Evolutionary conservation across 2,329 filamentous ascomycete genomes (phyloP), one percentile per base, ranked within the genome.

Genomic region (Didymosphaeria variabile): DNA sequence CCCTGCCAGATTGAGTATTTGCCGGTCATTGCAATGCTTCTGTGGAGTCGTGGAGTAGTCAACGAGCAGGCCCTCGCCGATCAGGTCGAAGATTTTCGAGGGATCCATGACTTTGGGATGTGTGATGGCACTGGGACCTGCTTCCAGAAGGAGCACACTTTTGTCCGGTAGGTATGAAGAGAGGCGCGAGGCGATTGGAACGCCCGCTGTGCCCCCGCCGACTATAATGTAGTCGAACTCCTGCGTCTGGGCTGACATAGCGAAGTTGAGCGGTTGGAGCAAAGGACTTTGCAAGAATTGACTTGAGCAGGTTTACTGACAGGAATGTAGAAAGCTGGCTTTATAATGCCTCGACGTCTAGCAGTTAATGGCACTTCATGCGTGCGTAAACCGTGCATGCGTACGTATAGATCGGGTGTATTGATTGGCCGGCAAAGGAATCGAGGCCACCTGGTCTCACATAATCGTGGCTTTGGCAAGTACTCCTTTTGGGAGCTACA

Each of bases 161-260:
- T 52, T 38, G 17, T 26, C 23, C 0, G 57, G 58, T n/a, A 62
- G 47, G 31, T 64, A 62, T 40, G 66, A 46, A 36, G 45, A 60
- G 17, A 74, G 61, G 5, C 71, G 66, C 2, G 62, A 64, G 17
- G 68, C 72, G 9, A 72, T 64, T 5, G 60, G 58, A 8, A 68
- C 59, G 17, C 72, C 72, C 13, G 68, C 68, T 2, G 66, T 72
- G 5, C 72, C 72, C 21, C 71, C 72, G 2, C 72, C 72, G 7
- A 72, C 68, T 10, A 74, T 49, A n/a, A 73, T 63, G 38, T 65
- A 67, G 49, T 68, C 66, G 51, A 60, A 68, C 31, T 21, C n/a
- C 7, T 17, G 23, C 12, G 45, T 13, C 17, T 19, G 23, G 23
- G 7, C 19, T 47, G 45, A 13, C 45, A 47, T 47, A 15, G 5